Evolutionary conservation across 495 filamentous ascomycete species (phyloP), one percentile per base, ranked within the genome.

Genomic region (Podospora fimiseda): DNA sequence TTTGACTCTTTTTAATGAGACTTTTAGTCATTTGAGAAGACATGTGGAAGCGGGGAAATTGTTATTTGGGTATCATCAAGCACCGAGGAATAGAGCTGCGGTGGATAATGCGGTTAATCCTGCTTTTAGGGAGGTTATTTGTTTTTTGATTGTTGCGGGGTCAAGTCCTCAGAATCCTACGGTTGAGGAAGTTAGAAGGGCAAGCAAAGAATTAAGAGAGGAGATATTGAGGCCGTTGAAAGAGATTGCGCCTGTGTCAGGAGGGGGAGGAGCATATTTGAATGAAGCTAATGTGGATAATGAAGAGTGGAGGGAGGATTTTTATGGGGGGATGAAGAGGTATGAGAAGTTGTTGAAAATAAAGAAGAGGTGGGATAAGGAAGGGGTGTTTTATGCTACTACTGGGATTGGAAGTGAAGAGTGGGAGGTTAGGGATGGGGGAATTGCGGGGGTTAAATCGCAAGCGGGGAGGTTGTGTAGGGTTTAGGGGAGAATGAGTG

Each of bases 321-420:
- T 81, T 65, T 83, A 75, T 53, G 80, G 78, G 0, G n/a, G n/a
- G n/a, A 43, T 21, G 9, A n/a, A 37, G n/a, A 70, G 75, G 43
- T 83, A 83, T 49, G 50, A 51, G 8, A 64, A 67, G 5, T 60
- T 83, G 48, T 63, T 74, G 8, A 37, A 60, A 24, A 53, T 83
- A 40, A 81, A 82, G 70, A 60, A 68, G 52, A 62, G 65, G 30
- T 73, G 70, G 50, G 81, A 84, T 62, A 80, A 80, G 2, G 62
- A 55, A 42, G 63, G 63, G 2, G 40, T 82, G 3, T 80, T 81
- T 61, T 84, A 78, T 63, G 76, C 75, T 15, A 66, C 70, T 6
- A 79, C 74, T 14, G 75, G 64, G 11, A 72, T 80, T 0, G 77
- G 74, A 0, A 80, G 76, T 53, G 77, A 80, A 52, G 56, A 63